Evolutionary conservation across 2,329 filamentous ascomycete genomes (phyloP).

Genomic region (Microsporum canis): DNA sequence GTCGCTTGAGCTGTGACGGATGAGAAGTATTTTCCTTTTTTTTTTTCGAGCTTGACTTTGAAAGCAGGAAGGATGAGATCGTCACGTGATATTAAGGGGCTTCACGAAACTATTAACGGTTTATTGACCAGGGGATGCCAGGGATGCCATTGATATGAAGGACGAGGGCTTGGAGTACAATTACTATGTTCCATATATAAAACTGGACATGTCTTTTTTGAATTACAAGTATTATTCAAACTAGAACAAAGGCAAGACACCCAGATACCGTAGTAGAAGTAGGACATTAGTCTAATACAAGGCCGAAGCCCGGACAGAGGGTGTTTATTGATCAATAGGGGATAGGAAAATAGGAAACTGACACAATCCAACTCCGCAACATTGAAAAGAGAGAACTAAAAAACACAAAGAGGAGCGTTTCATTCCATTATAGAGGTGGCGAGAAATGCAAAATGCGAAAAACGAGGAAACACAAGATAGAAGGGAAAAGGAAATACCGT

Average conservation of each 20-base stretch:
- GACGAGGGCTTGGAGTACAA: too few relatives aligned
- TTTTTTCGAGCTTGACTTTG: background rate
- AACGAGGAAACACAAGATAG: background rate
- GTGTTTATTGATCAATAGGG: background rate
- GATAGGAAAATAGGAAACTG: background rate
- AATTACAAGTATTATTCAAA: background rate
- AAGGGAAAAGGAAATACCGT: conserved; percentile 2
- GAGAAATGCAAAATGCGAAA: background rate
- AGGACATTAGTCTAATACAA: conserved; percentile 3
- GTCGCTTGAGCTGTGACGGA: background rate
- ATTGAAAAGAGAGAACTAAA: background rate
- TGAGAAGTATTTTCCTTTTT: background rate
- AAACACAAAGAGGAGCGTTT: background rate
- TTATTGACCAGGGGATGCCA: too few relatives aligned
- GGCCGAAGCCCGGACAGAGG: background rate
- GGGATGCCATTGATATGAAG: too few relatives aligned
- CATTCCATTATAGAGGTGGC: background rate
- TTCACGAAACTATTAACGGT: background rate
- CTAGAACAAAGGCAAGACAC: background rate
- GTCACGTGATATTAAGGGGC: background rate
- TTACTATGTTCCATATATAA: too few relatives aligned
- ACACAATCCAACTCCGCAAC: conserved; percentile 3
- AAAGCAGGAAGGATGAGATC: background rate
- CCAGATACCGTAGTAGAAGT: background rate
- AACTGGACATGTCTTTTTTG: background rate